Percentiles rank a stretch among this genome's conserved stretches.
phyloP scores from a whole-genome alignment of 192 early-diverging fungal genomes.

The Backusella circina region DNA sequence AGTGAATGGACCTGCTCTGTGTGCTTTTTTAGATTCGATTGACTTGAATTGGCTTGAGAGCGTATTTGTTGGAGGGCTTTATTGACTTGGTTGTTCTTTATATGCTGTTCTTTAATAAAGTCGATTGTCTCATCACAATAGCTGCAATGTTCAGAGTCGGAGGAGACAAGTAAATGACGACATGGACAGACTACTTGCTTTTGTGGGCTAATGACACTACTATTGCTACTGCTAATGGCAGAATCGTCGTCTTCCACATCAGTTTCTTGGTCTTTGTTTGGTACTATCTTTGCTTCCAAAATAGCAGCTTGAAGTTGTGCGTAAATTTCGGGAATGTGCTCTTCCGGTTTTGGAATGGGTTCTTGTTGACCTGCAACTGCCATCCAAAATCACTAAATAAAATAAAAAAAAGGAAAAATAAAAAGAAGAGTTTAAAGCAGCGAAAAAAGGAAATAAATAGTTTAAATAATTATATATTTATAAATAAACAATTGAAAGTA shows the following conservation, averaged over 20 bases:
- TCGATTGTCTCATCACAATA: conserved; percentile 8
- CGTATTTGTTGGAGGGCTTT: background rate
- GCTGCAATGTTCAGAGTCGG: conserved; percentile 1
- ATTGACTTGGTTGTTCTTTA: background rate
- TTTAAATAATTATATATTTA: too few species aligned
- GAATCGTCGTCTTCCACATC: background rate
- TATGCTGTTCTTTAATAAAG: background rate
- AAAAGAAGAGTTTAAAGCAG: background rate
- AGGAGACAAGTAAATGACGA: conserved; percentile 2
- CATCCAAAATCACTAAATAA: background rate
- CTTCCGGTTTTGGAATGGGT: background rate
- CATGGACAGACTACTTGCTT: background rate
- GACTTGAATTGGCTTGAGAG: background rate
- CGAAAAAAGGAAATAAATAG: background rate
- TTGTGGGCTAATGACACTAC: background rate
- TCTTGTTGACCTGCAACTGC: conserved; percentile 11
- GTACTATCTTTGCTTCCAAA: background rate
- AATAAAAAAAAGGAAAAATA: background rate
- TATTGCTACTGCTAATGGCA: conserved; percentile 3
- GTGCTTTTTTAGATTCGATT: background rate
- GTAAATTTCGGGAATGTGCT: background rate
- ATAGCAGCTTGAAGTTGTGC: background rate
- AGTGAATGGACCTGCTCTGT: background rate
- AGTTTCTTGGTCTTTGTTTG: background rate
- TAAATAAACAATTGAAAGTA: background rate